Conservation (phyloP, 768 basidiomycete species). For the Lactarius tabidus region DNA sequence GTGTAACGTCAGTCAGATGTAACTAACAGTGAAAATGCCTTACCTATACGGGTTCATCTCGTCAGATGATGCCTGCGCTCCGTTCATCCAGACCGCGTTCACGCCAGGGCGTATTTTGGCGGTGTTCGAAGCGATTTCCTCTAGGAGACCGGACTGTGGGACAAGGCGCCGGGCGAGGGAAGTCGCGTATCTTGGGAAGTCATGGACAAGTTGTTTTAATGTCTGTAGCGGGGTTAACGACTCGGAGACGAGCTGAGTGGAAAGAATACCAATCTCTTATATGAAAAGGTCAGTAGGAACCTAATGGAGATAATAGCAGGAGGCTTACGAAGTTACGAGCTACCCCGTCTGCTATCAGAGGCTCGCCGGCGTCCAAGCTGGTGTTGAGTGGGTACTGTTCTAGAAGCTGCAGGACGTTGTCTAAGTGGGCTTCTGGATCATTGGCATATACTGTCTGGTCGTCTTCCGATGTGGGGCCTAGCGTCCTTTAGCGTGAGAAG, state of each 20-base stretch:
- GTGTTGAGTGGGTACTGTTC: conserved; percentile 33
- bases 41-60: conserved; percentile 71
- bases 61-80: conserved; percentile 51
- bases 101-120: conserved; percentile 48
- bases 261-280: conserved; percentile 66
- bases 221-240: conserved; percentile 50
- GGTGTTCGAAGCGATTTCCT: conserved; percentile 58
- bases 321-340: conserved; percentile 15
- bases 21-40: conserved; percentile 18
- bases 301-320: conserved; percentile 1
- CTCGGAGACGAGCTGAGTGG: conserved; percentile 67
- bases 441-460: background rate
- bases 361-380: conserved; percentile 40
- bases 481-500: background rate
- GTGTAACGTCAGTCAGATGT: background rate
- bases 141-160: conserved; percentile 44
- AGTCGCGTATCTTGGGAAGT: conserved; percentile 87
- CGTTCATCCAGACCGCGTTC: conserved; percentile 79
- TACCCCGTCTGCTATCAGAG: conserved; percentile 53
- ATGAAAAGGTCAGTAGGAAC: conserved; percentile 31
- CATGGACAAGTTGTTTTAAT: conserved; percentile 69
- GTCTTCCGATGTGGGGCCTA: conserved; percentile 16
- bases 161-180: conserved; percentile 67
- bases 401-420: conserved; percentile 24
- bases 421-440: conserved; percentile 13